Conservation (phyloP, 805 yeast species). For the Kuraishia ogatae region DNA sequence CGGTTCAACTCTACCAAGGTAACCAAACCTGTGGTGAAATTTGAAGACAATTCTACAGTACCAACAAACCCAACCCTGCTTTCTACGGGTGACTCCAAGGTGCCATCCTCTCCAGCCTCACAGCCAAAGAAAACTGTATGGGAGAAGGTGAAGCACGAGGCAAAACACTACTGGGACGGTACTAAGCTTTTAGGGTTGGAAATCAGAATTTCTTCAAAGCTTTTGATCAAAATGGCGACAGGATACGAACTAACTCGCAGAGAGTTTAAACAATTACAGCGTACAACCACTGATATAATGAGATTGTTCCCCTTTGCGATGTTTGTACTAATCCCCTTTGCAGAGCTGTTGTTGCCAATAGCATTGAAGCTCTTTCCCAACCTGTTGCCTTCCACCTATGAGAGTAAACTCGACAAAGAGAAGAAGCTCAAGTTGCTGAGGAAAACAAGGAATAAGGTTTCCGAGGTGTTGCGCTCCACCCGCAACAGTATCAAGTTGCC, state of each 20-base stretch:
- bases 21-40: not conserved
- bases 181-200: conserved; percentile 89
- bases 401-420: conserved; percentile 49
- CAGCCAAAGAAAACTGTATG: conserved; percentile 46
- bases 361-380: conserved; percentile 89
- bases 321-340: conserved; percentile 86
- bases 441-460: conserved; percentile 52
- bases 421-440: conserved; percentile 44
- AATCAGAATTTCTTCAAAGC: conserved; percentile 72
- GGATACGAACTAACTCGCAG: conserved; percentile 91
- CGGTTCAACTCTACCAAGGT: not conserved
- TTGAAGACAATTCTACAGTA: not conserved
- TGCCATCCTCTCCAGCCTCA: not conserved
- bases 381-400: conserved; percentile 87
- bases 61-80: not conserved
- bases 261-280: conserved; percentile 78
- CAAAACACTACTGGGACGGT: conserved; percentile 88
- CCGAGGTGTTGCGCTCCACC: conserved; percentile 56
- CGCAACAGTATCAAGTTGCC: conserved; percentile 66
- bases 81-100: not conserved
- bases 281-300: conserved; percentile 78
- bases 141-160: conserved; percentile 85
- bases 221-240: conserved; percentile 69
- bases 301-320: conserved; percentile 88
- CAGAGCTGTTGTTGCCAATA: conserved; percentile 84